Conservation (phyloP, 495 filamentous ascomycete species). For the Daldinia vernicosa region DNA sequence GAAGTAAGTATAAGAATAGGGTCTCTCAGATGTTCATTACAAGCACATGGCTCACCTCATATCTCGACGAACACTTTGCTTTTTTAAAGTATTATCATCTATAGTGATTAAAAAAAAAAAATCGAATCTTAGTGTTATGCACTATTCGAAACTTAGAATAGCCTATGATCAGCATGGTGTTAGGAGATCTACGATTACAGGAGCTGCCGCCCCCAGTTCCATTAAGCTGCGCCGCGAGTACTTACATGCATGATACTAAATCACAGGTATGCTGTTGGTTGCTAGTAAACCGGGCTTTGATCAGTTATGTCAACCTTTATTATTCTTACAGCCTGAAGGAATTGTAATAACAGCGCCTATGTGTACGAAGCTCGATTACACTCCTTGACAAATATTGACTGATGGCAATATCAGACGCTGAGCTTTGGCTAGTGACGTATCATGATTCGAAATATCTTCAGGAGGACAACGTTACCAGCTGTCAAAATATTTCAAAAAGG, state of each 20-base stretch:
- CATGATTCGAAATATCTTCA: neutral
- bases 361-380: neutral
- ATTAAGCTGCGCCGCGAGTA: neutral
- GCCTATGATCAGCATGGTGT: neutral
- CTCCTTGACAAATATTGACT: neutral
- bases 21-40: no score
- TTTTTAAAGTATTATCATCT: no score
- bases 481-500: neutral
- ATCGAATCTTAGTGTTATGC: no score
- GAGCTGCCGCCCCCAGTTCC: neutral
- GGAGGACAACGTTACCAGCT: neutral
- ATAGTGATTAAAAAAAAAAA: no score
- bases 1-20: no score
- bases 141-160: neutral
- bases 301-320: neutral
- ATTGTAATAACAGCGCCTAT: neutral
- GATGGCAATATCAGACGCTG: neutral
- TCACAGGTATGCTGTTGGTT: neutral
- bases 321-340: neutral
- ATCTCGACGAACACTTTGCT: no score
- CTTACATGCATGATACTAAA: neutral
- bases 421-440: neutral
- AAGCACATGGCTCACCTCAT: no score
- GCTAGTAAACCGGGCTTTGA: neutral
- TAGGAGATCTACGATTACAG: neutral